phyloP scores from a whole-genome alignment of 352 stramenopile species.

The Globisporangium cederbergense region DNA sequence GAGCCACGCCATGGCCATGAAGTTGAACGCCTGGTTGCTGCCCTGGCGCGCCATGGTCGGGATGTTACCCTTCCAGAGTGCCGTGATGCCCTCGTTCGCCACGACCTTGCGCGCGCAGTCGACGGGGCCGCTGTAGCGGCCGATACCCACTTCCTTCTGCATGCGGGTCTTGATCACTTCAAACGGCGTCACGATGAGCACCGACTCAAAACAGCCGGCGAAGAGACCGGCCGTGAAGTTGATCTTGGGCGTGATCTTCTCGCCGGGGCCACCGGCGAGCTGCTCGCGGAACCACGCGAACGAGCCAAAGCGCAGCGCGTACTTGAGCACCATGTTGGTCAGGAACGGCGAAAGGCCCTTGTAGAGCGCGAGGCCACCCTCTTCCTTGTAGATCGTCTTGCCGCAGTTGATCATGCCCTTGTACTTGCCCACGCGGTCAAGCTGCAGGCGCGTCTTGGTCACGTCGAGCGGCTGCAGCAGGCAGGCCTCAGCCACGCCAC shows the following conservation, averaged over 20 bases:
- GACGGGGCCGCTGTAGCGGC: constrained; percentile 86
- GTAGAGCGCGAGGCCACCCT: constrained; percentile 75
- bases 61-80: constrained; percentile 95
- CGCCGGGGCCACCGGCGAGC: constrained; percentile 68
- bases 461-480: constrained; percentile 81
- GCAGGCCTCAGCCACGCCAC: constrained; percentile 82
- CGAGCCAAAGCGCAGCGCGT: constrained; percentile 83
- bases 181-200: constrained; percentile 96
- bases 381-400: constrained; percentile 76
- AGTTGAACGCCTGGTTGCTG: constrained; percentile 98
- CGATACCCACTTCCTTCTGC: constrained; percentile 92
- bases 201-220: constrained; percentile 93
- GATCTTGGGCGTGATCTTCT: constrained; percentile 60
- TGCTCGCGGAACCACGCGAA: constrained; percentile 87
- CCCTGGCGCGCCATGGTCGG: constrained; percentile 96
- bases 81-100: constrained; percentile 90
- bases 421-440: constrained; percentile 74
- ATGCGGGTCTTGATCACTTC: constrained; percentile 99
- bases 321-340: constrained; percentile 90
- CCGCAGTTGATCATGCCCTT: constrained; percentile 83
- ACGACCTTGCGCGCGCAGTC: constrained; percentile 93
- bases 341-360: constrained; percentile 85
- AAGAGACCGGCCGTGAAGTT: constrained; percentile 90
- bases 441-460: constrained; percentile 84
- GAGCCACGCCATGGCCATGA: constrained; percentile 91